Base-by-base conservation (phyloP, 148 eudicot species). In the Fagopyrum esculentum region DNA sequence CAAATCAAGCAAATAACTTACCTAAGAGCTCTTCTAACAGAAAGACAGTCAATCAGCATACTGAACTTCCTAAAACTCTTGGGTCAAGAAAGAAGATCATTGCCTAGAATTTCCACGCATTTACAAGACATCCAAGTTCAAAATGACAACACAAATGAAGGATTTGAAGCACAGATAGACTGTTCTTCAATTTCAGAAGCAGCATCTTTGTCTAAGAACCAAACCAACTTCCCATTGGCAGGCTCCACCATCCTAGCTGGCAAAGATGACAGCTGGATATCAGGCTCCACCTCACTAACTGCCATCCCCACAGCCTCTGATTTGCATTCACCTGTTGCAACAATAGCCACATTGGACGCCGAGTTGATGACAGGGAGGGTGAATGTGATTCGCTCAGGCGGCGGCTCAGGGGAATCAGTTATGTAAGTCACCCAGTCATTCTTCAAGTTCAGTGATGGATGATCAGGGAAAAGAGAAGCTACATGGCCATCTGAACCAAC, bases 401-500 rank as follows among this genome's bases (percentile, higher is more conserved):
- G 98, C 51, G 97, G 87, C 77, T 88, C 77, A 26, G 98, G 98
- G 5, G 93, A 93, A 79, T 91, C 95, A 0, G 90, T 89, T 70
- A 91, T 82, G 70, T 85, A 91, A 15, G 95, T 89, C 13, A 93
- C 88, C 97, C 98, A 93, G 52, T 84, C 91, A 6, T 89, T 80
- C 46, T 82, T 83, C 75, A 86, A 86, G 10, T 77, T 76, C 26
- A 91, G 83, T 0, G 83, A 85, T 0, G 89, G 40, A 85, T 91
- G 95, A 45, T 86, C 78, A 19, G 98, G 98, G 76, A 91, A 93
- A 3, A 93, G 83, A 5, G 98, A 93, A 0, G 98, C 98, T 43
- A 93, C 86, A 17, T 91, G 98, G 43, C 98, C 97, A 57, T 93
- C 97, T 0, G 91, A 81, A 5, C 98, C 97, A 92, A 91, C 81